Percentiles rank a stretch among this genome's conserved stretches.
phyloP scores from a whole-genome alignment of 768 basidiomycete species.

The Brasilioporus rufonigricans region DNA sequence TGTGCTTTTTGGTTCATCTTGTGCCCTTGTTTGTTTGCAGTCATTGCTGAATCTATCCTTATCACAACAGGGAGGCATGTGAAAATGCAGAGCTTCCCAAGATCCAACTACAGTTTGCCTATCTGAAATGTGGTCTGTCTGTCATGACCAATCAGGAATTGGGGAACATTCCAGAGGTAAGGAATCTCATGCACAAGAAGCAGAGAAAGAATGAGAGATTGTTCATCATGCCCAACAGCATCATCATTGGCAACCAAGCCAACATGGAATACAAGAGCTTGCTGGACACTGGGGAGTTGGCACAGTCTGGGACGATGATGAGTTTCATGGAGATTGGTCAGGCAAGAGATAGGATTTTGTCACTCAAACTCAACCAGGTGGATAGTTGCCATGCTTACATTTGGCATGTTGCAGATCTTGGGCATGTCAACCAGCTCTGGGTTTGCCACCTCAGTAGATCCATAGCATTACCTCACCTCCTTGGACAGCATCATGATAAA shows the following conservation, averaged over 20 bases:
- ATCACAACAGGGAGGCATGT: constrained; percentile 57
- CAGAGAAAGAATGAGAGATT: constrained; percentile 80
- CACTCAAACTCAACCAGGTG: constrained; percentile 86
- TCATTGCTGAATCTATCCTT: not conserved
- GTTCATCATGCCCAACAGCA: constrained; percentile 92
- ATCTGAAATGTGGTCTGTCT: constrained; percentile 87
- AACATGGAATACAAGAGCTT: constrained; percentile 77
- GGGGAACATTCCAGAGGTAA: constrained; percentile 93
- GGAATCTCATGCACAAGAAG: constrained; percentile 92
- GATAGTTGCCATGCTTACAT: too few relatives aligned
- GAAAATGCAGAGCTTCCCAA: constrained; percentile 84
- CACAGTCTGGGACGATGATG: constrained; percentile 73
- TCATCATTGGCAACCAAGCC: constrained; percentile 80
- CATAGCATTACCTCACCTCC: too few relatives aligned
- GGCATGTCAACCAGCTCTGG: too few relatives aligned
- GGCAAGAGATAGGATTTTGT: too few relatives aligned
- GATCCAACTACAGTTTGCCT: constrained; percentile 93
- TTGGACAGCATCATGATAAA: too few relatives aligned
- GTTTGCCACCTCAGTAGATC: too few relatives aligned
- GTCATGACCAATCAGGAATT: too few relatives aligned
- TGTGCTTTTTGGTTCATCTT: constrained; percentile 47
- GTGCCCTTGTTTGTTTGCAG: too few relatives aligned
- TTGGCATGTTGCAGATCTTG: too few relatives aligned
- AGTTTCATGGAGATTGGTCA: too few relatives aligned
- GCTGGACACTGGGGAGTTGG: constrained; percentile 73